A percentile compares a stretch with the other conserved stretches of the same genome.
Evolutionary conservation across 257 asterid genomes (phyloP).

Genomic region (Primulina huaijiensis): DNA sequence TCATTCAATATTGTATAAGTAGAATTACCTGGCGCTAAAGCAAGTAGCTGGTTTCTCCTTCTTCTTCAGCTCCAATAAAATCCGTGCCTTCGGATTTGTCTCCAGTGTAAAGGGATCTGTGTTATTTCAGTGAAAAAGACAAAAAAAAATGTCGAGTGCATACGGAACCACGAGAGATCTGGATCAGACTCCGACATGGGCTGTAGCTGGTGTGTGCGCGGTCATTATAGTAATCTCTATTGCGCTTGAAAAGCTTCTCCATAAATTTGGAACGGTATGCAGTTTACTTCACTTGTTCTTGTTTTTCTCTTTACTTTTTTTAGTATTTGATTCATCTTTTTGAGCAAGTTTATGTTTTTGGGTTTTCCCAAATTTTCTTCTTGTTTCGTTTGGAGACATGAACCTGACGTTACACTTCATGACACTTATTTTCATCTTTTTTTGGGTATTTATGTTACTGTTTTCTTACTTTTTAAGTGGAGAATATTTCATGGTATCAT

Average conservation of each 20-base stretch:
- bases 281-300: too few relatives aligned
- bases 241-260: constrained; percentile 47
- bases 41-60: too few relatives aligned
- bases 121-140: neutral
- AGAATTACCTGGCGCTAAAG: neutral
- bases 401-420: too few relatives aligned
- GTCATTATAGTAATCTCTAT: constrained; percentile 50
- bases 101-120: too few relatives aligned
- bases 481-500: neutral
- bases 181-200: constrained; percentile 66
- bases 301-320: neutral
- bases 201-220: constrained; percentile 54
- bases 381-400: neutral
- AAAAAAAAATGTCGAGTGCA: constrained; percentile 23
- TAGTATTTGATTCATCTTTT: neutral
- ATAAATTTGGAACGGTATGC: constrained; percentile 40
- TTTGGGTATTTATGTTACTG: neutral
- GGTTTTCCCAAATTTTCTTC: neutral
- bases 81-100: neutral
- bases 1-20: neutral
- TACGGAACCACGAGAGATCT: constrained; percentile 30
- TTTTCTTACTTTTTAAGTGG: neutral
- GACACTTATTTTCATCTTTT: neutral
- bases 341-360: neutral
- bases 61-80: neutral